Evolutionary conservation across 2,329 filamentous ascomycete genomes (phyloP).

Genomic region (Apiospora malaysiana): DNA sequence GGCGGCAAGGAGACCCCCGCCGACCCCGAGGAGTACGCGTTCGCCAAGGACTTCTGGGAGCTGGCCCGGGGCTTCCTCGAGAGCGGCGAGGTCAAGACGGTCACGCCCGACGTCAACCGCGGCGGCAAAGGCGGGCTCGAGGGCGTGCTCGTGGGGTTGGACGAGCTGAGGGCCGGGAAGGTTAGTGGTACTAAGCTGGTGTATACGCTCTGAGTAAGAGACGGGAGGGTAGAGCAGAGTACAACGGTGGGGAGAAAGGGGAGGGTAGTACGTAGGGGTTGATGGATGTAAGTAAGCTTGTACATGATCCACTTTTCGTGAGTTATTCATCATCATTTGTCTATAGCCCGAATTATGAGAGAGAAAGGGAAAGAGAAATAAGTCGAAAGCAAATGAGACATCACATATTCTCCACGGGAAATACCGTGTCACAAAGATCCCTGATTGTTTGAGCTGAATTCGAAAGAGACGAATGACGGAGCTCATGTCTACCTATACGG

Average conservation of each 20-base stretch:
- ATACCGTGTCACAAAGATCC: too few species aligned
- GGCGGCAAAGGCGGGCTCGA: conserved; percentile 37
- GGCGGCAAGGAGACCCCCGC: conserved; percentile 24
- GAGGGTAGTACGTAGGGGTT: not conserved
- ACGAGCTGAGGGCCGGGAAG: conserved; percentile 39
- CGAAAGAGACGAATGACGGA: too few species aligned
- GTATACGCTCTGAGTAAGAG: conserved; percentile 45
- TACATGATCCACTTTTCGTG: not conserved
- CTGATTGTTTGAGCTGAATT: too few species aligned
- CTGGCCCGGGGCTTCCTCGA: conserved; percentile 41
- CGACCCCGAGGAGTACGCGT: conserved; percentile 40
- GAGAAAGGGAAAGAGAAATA: too few species aligned
- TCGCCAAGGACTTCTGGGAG: conserved; percentile 46
- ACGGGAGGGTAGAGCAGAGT: not conserved
- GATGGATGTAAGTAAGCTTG: not conserved
- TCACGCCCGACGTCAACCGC: conserved; percentile 40
- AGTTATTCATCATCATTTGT: too few species aligned
- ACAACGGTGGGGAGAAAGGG: too few species aligned
- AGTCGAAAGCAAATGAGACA: too few species aligned
- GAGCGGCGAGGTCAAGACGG: conserved; percentile 44
- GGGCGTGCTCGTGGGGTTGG: conserved; percentile 43
- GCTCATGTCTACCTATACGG: too few species aligned
- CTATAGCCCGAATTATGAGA: too few species aligned
- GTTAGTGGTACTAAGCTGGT: conserved; percentile 53
- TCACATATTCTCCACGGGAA: too few species aligned